Base-by-base conservation (phyloP, 345 rosid genomes). In the Ricinus communis region DNA sequence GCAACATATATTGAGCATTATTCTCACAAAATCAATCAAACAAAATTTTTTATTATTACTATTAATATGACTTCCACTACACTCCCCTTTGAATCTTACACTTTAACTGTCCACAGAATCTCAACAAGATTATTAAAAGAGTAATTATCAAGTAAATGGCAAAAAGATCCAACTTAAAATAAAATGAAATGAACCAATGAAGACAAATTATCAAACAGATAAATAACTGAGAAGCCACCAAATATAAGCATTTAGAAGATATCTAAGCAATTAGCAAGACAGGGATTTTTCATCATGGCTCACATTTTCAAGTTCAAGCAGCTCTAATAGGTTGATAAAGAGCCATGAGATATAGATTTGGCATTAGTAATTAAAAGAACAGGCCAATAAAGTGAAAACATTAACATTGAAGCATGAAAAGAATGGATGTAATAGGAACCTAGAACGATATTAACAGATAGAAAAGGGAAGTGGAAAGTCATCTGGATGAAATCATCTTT, bases 1-100 rank as follows among this genome's bases (percentile, higher is more conserved):
- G 89, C 70, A 81, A 82, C 70, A 76, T 54, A 71, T 31, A 28
- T 25, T 24, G 10, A 31, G 62, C 27, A 24, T 30, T 31, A 18
- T 8, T 19, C 24, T 64, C 49, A 52, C 4, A 50, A 54, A n/a
- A 36, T 54, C 25, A 49, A 36, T 47, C 14, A 52, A 62, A 24
- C 28, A 46, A 27, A 63, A 41, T 4, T 21, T 9, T 4, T 43
- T 43, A 11, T 21, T 62, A 10, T n/a, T 5, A 41, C 22, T 10
- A 38, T 19, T 21, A 31, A 57, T 1, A 15, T 16, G 1, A 30
- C 8, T 0, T 4, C n/a, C n/a, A n/a, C n/a, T n/a, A n/a, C n/a
- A n/a, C n/a, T n/a, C 30, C 16, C 5, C 36, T 13, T 12, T 18
- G 22, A 16, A 33, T 59, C 19, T 13, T 27, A 57, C 38, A 15